Base-by-base conservation (phyloP, 108 stramenopile species). In the Pseudonitzschia delicatissima region DNA sequence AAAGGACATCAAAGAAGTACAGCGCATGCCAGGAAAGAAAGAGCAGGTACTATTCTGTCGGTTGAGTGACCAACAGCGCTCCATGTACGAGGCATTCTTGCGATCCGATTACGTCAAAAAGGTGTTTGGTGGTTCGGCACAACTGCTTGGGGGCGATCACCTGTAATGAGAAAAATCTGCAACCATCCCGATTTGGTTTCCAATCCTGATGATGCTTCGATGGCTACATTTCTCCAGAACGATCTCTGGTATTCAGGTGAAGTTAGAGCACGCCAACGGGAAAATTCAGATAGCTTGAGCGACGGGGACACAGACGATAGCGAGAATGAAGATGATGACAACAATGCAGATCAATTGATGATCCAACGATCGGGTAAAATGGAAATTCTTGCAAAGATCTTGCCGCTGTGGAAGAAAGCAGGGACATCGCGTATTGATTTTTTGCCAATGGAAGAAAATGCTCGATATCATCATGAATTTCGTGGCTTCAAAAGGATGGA, bases 21-120 rank as follows among this genome's bases (percentile, higher is more conserved):
- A 82, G 59, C 66, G 92, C 57, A 90, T 90, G 92, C 92, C 92
- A 26, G 77, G 79, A 7, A 99, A 98, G 69, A 94, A 94, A 15
- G 97, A 98, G 66, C 96, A 96, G 64, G 96, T 97, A 2, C 64
- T 99, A 5, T 98, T 98, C 45, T 97, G 96, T 64, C 86, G 87
- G 6, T 76, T 98, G 35, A 91, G 91, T 6, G 15, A 67, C n/a
- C 72, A 72, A 21, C 97, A 98, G 67, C 73, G 88, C 25, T 48
- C 42, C 1, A 70, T 93, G 48, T 90, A 90, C 57, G 79, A 86
- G 65, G 74, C 83, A 3, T 90, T 82, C 64, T 63, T 93, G 2
- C 69, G 64, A 18, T 87, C 86, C 40, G 92, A 93, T 64, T 74
- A 77, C 31, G 87, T 88, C 0, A 77, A 70, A 34, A 71, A 78